A percentile compares a stretch with the other conserved stretches of the same genome.
Evolutionary conservation across 371 early-diverging fungal species (phyloP).

Genomic region (Mucor piriformis): DNA sequence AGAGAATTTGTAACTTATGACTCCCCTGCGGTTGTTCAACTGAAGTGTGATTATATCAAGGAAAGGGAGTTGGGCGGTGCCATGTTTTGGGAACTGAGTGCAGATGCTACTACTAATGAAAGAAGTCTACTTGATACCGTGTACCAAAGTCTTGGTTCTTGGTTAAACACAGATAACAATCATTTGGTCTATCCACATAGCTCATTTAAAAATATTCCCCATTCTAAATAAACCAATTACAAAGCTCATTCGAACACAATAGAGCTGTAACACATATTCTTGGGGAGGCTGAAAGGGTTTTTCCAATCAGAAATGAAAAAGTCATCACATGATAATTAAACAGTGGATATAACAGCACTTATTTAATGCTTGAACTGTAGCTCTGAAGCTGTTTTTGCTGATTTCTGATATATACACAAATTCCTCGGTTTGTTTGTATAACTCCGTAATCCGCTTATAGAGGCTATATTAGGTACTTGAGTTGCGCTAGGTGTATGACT

Average conservation of each 20-base stretch:
- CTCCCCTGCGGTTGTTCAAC: slow-evolving; percentile 64
- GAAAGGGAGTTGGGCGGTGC: slow-evolving; percentile 72
- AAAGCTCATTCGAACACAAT: too few relatives aligned
- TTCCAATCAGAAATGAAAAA: too few relatives aligned
- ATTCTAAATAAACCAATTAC: not conserved
- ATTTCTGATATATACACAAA: too few relatives aligned
- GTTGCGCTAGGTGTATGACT: not conserved
- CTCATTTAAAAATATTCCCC: slow-evolving; percentile 54
- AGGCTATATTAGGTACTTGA: too few relatives aligned
- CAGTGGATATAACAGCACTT: too few relatives aligned
- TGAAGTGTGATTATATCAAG: slow-evolving; percentile 78
- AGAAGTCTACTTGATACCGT: slow-evolving; percentile 54
- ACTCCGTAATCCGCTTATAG: too few relatives aligned
- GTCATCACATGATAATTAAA: too few relatives aligned
- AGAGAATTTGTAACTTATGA: slow-evolving; percentile 85
- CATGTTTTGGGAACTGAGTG: slow-evolving; percentile 85
- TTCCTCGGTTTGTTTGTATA: too few relatives aligned
- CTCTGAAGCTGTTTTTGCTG: too few relatives aligned
- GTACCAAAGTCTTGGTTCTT: slow-evolving; percentile 29
- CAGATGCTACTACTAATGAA: slow-evolving; percentile 51
- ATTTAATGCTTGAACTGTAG: too few relatives aligned
- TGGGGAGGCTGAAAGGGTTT: too few relatives aligned
- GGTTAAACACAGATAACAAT: slow-evolving; percentile 28
- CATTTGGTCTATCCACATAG: slow-evolving; percentile 51
- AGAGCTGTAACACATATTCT: too few relatives aligned